These are phyloP conservation scores for Mortierella sp. DNA, from an alignment of 371 early-diverging fungal species.

Conservation along the genomic window DNA sequence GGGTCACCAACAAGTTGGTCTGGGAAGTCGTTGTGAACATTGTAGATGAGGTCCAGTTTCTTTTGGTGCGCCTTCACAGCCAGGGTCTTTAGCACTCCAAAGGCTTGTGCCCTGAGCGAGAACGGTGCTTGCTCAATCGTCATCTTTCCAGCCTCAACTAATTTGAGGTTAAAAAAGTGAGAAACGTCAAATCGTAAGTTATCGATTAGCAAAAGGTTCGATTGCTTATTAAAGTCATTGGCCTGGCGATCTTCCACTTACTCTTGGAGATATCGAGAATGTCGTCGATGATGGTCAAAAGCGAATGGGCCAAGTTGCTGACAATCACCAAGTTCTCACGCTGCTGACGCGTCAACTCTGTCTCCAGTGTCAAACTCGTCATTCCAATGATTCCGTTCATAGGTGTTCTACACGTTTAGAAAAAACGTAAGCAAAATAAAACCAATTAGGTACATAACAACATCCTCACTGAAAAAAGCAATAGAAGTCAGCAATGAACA, in stretches of 20 bases:
- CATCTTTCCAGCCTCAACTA: conserved; percentile 84
- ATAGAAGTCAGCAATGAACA: no score
- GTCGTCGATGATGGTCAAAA: conserved; percentile 84
- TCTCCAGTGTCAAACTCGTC: conserved; percentile 75
- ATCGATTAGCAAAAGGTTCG: no score
- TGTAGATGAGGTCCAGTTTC: conserved; percentile 72
- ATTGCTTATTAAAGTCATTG: no score
- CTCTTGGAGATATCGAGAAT: conserved; percentile 88
- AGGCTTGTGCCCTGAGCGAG: conserved; percentile 72
- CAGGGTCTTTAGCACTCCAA: conserved; percentile 76
- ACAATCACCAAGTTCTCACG: conserved; percentile 83
- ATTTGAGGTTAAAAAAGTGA: neutral
- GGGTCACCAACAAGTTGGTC: conserved; percentile 83
- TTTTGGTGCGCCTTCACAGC: conserved; percentile 80
- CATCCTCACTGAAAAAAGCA: no score
- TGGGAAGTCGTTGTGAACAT: conserved; percentile 76
- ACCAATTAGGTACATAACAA: neutral
- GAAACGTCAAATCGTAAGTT: neutral
- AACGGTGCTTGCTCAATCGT: conserved; percentile 78
- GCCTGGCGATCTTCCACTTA: conserved; percentile 20
- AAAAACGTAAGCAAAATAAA: neutral
- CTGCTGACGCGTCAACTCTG: conserved; percentile 80
- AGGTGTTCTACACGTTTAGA: conserved; percentile 71
- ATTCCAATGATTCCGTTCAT: conserved; percentile 87
- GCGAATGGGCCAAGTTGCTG: conserved; percentile 73